These are phyloP conservation scores for Tetraselmis chui DNA, from an alignment of 139 green algal genomes.

Conservation along the genomic window DNA sequence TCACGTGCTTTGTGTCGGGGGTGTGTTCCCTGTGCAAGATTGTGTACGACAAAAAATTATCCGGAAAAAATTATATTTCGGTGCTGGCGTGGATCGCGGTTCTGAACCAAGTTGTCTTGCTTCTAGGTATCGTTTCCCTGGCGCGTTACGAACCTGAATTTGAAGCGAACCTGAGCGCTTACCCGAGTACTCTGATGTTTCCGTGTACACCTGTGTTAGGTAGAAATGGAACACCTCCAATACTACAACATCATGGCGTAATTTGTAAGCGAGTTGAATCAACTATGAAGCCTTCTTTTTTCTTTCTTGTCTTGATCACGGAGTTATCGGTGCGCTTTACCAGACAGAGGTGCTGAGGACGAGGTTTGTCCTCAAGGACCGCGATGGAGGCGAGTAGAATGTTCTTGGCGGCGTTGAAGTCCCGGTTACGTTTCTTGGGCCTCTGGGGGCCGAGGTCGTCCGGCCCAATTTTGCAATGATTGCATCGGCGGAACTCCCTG, in stretches of 20 bases:
- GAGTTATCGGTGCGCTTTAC: background rate
- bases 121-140: too few species aligned
- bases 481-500: background rate
- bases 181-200: too few species aligned
- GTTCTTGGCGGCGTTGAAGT: background rate
- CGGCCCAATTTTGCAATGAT: background rate
- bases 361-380: background rate
- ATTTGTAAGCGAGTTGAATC: background rate
- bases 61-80: too few species aligned
- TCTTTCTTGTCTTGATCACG: background rate
- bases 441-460: background rate
- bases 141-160: too few species aligned
- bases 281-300: background rate
- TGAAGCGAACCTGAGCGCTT: too few species aligned
- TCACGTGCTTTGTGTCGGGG: too few species aligned
- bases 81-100: too few species aligned
- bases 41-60: too few species aligned
- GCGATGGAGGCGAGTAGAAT: background rate
- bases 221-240: background rate
- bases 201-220: background rate
- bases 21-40: too few species aligned
- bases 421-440: background rate
- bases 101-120: too few species aligned
- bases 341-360: background rate
- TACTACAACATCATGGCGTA: background rate